Percentiles rank a stretch among this genome's conserved stretches.
Conservation (phyloP, 1,284 basidiomycete genomes). For the Anthracocystis panici-leucophaei region DNA sequence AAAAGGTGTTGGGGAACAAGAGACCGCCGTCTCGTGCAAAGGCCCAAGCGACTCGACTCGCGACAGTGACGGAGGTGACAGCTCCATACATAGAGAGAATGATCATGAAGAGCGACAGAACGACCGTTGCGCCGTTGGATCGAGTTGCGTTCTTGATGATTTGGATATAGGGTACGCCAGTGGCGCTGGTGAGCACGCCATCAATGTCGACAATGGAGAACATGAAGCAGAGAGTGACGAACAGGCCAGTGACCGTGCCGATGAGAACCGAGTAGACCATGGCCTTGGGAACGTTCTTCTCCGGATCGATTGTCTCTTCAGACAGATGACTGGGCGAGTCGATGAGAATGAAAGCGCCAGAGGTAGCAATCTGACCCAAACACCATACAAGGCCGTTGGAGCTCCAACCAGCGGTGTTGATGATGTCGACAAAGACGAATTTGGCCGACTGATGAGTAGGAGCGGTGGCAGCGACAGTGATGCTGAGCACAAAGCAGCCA, state of each 20-base stretch:
- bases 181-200: constrained; percentile 28
- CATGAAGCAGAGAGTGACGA: constrained; percentile 43
- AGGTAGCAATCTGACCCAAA: constrained; percentile 33
- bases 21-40: constrained; percentile 40
- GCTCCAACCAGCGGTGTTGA: constrained; percentile 29
- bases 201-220: constrained; percentile 42
- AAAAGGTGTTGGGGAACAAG: constrained; percentile 19
- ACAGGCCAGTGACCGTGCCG: constrained; percentile 32
- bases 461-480: constrained; percentile 32
- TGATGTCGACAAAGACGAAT: constrained; percentile 41
- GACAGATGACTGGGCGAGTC: constrained; percentile 41
- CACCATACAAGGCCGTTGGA: constrained; percentile 36
- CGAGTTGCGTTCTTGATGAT: constrained; percentile 36
- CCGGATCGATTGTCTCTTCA: constrained; percentile 37
- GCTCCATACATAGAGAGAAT: constrained; percentile 37
- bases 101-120: constrained; percentile 38
- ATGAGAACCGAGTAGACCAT: constrained; percentile 41
- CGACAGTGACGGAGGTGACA: constrained; percentile 31
- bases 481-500: constrained; percentile 38
- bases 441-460: constrained; percentile 31
- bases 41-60: constrained; percentile 36
- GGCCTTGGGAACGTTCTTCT: constrained; percentile 40
- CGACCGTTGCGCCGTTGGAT: constrained; percentile 36
- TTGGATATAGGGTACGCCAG: constrained; percentile 33
- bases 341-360: constrained; percentile 36